A percentile compares a stretch with the other conserved stretches of the same genome.
These are phyloP conservation scores for Colletotrichum sp. DNA, from an alignment of 2,329 filamentous ascomycete species.

Conservation along the genomic window DNA sequence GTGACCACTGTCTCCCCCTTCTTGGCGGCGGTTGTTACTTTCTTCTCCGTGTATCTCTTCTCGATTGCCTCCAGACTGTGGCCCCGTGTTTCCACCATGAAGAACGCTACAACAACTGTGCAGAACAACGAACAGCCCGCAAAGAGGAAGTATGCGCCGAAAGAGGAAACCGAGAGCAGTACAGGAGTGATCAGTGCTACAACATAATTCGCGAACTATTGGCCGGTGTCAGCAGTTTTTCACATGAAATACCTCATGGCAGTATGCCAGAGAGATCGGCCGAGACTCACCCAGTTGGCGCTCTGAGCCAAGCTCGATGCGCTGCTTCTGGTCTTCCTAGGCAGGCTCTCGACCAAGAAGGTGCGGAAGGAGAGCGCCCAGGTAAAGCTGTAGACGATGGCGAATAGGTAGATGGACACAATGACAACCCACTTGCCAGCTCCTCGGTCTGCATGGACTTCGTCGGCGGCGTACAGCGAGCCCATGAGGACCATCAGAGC, in stretches of 20 bases:
- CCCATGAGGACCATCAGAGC: slow-evolving; percentile 59
- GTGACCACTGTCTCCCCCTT: not conserved
- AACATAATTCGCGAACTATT: slow-evolving; percentile 46
- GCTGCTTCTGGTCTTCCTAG: slow-evolving; percentile 56
- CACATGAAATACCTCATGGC: not conserved
- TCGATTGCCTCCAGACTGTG: slow-evolving; percentile 47
- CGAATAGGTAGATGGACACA: slow-evolving; percentile 55
- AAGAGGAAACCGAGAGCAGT: slow-evolving; percentile 41
- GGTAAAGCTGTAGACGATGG: slow-evolving; percentile 47
- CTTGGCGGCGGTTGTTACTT: not conserved
- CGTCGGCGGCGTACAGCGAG: slow-evolving; percentile 49
- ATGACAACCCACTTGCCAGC: slow-evolving; percentile 56
- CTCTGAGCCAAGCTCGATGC: slow-evolving; percentile 60
- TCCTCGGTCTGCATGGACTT: slow-evolving; percentile 39
- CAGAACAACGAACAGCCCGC: slow-evolving; percentile 42
- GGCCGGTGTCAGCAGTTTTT: not conserved
- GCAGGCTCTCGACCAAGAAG: slow-evolving; percentile 62
- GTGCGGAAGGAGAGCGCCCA: slow-evolving; percentile 59
- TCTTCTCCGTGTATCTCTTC: slow-evolving; percentile 8
- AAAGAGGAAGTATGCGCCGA: slow-evolving; percentile 52
- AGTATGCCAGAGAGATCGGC: not conserved
- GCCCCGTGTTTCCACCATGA: slow-evolving; percentile 49
- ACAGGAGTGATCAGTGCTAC: slow-evolving; percentile 50
- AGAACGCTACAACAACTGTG: slow-evolving; percentile 38
- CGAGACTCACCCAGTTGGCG: slow-evolving; percentile 50